Evolutionary conservation across 306 rosid genomes (phyloP).

Genomic region (Luffa acutangula): DNA sequence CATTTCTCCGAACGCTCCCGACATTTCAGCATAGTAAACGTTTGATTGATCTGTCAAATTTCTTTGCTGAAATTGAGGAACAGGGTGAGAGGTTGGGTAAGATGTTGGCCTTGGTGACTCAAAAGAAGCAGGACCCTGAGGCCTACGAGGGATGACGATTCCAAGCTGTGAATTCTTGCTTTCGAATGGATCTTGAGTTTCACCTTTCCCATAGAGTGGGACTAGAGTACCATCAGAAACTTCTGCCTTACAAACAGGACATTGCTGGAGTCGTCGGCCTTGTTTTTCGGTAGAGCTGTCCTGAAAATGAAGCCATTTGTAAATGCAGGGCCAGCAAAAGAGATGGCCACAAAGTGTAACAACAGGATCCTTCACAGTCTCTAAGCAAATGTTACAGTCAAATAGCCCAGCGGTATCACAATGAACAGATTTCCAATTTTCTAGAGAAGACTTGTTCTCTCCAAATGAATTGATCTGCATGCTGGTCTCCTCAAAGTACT

Average conservation of each 20-base stretch:
- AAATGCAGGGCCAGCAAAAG: conserved; percentile 95
- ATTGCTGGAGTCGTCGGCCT: conserved; percentile 28
- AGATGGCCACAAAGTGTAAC: conserved; percentile 95
- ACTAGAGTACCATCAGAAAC: conserved; percentile 56
- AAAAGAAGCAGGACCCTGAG: conserved; percentile 34
- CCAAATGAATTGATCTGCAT: conserved; percentile 4
- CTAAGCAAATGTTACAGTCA: conserved; percentile 89
- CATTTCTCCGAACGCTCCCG: conserved; percentile 56
- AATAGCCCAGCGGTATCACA: conserved; percentile 35
- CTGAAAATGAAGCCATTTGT: conserved; percentile 57
- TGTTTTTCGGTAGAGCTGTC: conserved; percentile 13
- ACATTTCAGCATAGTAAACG: conserved; percentile 17
- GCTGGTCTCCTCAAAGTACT: conserved; percentile 1
- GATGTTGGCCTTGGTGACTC: conserved; percentile 23
- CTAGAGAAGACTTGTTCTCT: neutral
- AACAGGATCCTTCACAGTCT: conserved; percentile 72
- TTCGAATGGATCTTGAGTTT: conserved; percentile 26
- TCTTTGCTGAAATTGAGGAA: conserved; percentile 14
- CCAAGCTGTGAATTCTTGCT: conserved; percentile 29
- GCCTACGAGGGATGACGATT: conserved; percentile 46
- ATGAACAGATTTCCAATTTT: conserved; percentile 2
- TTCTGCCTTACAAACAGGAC: conserved; percentile 89
- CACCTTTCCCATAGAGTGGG: conserved; percentile 66
- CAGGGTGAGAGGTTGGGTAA: conserved; percentile 11
- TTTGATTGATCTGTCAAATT: neutral